phyloP scores from a whole-genome alignment of 2,329 filamentous ascomycete genomes.

The Bipolaris zeicola region DNA sequence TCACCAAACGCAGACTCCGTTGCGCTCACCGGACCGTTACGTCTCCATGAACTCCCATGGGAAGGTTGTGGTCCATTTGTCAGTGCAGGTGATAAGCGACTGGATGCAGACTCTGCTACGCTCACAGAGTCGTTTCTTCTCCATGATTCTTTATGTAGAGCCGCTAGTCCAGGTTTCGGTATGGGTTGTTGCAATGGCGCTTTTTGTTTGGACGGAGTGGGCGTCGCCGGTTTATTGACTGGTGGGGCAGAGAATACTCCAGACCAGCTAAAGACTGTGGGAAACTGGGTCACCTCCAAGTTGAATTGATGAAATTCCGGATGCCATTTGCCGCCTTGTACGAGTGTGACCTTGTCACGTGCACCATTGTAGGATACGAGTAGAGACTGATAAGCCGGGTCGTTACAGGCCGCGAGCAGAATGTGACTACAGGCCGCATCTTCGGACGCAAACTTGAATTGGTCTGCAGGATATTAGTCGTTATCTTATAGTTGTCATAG shows the following conservation, averaged over 20 bases:
- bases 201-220: constrained; percentile 8
- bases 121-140: constrained; percentile 10
- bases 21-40: constrained; percentile 4
- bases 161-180: background rate
- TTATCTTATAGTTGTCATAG: constrained; percentile 6
- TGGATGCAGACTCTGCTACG: background rate
- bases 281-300: constrained; percentile 59
- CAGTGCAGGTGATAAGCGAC: background rate
- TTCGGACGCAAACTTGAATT: background rate
- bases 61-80: background rate
- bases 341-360: constrained; percentile 60
- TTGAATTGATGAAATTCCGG: constrained; percentile 59
- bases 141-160: constrained; percentile 16
- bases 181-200: constrained; percentile 7
- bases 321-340: constrained; percentile 59
- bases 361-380: constrained; percentile 59
- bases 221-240: constrained; percentile 7
- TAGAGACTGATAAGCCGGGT: constrained; percentile 63
- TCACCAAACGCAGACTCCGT: constrained; percentile 11
- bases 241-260: constrained; percentile 14
- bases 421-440: constrained; percentile 66
- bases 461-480: constrained; percentile 15
- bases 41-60: constrained; percentile 16
- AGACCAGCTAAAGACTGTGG: constrained; percentile 57
- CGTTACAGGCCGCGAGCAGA: constrained; percentile 67